Conservation (phyloP, 2,329 filamentous ascomycete genomes). For the Achaetomium macrosporum region DNA sequence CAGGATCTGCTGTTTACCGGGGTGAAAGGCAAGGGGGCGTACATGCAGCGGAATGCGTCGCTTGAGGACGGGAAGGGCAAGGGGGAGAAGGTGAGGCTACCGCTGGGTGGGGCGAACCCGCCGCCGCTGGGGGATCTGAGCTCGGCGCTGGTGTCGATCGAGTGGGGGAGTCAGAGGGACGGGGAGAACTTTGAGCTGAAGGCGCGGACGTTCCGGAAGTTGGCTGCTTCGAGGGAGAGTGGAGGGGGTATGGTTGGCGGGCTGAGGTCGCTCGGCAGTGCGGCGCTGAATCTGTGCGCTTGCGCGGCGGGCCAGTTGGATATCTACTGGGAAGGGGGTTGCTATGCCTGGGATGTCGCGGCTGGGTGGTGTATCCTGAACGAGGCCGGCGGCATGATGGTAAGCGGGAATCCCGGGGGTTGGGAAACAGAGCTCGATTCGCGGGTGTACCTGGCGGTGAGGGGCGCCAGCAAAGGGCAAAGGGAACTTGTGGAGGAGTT, state of each 20-base stretch:
- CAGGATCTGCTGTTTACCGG: constrained; percentile 63
- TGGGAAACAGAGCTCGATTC: constrained; percentile 60
- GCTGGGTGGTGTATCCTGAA: constrained; percentile 71
- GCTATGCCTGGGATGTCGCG: constrained; percentile 81
- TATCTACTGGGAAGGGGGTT: constrained; percentile 76
- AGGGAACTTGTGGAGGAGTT: constrained; percentile 59
- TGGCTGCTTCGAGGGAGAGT: constrained; percentile 51
- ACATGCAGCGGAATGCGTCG: constrained; percentile 41
- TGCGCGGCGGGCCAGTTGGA: constrained; percentile 68
- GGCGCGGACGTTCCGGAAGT: constrained; percentile 56
- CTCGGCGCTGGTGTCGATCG: constrained; percentile 59
- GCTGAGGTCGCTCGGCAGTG: constrained; percentile 63
- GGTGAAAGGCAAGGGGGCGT: constrained; percentile 63
- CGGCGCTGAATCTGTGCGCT: constrained; percentile 68
- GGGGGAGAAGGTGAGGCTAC: constrained; percentile 29
- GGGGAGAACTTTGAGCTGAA: constrained; percentile 69
- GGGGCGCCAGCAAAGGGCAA: constrained; percentile 55
- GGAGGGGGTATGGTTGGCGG: constrained; percentile 74
- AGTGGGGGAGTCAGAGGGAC: constrained; percentile 66
- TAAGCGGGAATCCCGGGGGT: constrained; percentile 64
- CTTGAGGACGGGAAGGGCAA: constrained; percentile 28
- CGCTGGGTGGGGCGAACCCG: constrained; percentile 34
- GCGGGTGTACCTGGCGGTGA: constrained; percentile 57
- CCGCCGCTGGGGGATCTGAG: constrained; percentile 57
- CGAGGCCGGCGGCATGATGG: constrained; percentile 70